A percentile compares a stretch with the other conserved stretches of the same genome.
Conservation (phyloP, 139 green algal genomes). For the Micromonas commoda region DNA sequence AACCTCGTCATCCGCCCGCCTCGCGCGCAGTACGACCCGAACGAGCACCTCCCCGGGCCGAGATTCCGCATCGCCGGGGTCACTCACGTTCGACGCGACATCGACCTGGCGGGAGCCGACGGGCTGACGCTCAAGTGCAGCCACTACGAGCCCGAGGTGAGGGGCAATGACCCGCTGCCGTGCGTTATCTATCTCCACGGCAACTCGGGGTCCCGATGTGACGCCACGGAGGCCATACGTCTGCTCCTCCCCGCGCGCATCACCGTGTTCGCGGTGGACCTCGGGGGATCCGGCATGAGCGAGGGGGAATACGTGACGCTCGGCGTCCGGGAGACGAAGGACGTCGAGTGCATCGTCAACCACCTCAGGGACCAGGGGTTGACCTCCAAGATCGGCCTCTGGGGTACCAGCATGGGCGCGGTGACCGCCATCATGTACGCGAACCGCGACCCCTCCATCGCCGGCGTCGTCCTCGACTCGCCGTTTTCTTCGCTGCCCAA, state of each 20-base stretch:
- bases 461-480: slow-evolving; percentile 77
- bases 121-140: background rate
- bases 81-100: no score
- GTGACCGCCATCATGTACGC: slow-evolving; percentile 84
- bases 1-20: background rate
- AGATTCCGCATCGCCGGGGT: background rate
- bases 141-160: background rate
- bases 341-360: slow-evolving; percentile 49
- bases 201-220: background rate
- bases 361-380: slow-evolving; percentile 47
- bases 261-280: slow-evolving; percentile 43
- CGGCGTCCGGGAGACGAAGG: slow-evolving; percentile 73
- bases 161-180: background rate
- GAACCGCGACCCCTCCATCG: slow-evolving; percentile 43
- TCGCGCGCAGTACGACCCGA: background rate
- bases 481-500: slow-evolving; percentile 69
- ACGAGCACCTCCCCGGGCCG: background rate
- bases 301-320: slow-evolving; percentile 87
- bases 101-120: no score
- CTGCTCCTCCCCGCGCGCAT: slow-evolving; percentile 40
- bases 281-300: slow-evolving; percentile 69
- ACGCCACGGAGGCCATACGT: background rate
- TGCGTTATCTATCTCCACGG: slow-evolving; percentile 14
- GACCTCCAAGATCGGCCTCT: slow-evolving; percentile 76
- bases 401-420: slow-evolving; percentile 91